Conservation (phyloP, 192 early-diverging fungal genomes). For the Coemansia sp. region DNA sequence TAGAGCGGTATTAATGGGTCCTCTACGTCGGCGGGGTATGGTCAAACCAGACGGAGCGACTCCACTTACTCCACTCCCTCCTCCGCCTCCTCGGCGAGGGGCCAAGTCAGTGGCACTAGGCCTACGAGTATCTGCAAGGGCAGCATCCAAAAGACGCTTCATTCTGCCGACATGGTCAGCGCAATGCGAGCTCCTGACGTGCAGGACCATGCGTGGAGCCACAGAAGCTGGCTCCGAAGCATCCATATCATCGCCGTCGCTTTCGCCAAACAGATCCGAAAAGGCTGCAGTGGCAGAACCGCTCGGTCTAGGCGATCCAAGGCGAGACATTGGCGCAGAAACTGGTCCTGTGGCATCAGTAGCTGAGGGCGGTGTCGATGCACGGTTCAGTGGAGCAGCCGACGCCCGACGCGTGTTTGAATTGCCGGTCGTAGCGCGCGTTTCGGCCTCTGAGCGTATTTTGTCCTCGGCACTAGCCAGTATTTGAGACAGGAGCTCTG, state of each 20-base stretch:
- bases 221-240: not conserved
- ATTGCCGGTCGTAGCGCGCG: not conserved
- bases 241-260: not conserved
- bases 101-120: constrained; percentile 11
- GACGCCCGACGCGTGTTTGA: not conserved
- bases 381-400: not conserved
- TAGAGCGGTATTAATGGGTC: constrained; percentile 18
- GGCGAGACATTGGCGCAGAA: constrained; percentile 12
- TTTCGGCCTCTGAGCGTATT: not conserved
- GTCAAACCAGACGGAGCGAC: constrained; percentile 15
- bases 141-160: constrained; percentile 25
- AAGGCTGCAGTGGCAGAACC: not conserved
- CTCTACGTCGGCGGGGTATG: constrained; percentile 11
- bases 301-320: constrained; percentile 18
- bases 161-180: constrained; percentile 39
- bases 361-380: not conserved
- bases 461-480: constrained; percentile 11
- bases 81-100: constrained; percentile 7
- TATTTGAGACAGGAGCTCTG: constrained; percentile 1
- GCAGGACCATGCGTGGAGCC: constrained; percentile 10
- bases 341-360: constrained; percentile 5
- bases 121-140: not conserved
- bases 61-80: not conserved
- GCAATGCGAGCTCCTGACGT: constrained; percentile 9
- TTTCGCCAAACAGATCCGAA: constrained; percentile 28